A percentile compares a stretch with the other conserved stretches of the same genome.
These are phyloP conservation scores for Castanopsis chinensis DNA, from an alignment of 306 rosid species.

Conservation along the genomic window DNA sequence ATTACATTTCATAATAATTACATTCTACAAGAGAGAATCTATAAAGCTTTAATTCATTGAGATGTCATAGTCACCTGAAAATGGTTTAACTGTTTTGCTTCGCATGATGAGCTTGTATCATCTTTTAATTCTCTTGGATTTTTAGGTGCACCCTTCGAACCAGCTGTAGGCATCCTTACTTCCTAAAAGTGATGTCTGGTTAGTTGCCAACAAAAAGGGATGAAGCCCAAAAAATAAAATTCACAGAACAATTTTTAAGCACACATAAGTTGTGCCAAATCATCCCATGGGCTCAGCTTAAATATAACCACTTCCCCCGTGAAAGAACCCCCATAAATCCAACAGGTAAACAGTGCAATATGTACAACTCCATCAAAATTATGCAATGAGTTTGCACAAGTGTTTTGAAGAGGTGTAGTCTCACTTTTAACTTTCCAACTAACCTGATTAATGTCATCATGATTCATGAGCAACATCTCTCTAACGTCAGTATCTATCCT, in stretches of 20 bases:
- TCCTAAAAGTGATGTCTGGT: constrained; percentile 42
- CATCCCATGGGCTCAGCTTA: background rate
- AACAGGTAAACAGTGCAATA: background rate
- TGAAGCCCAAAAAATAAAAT: background rate
- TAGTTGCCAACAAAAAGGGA: constrained; percentile 3
- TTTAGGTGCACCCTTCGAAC: constrained; percentile 75
- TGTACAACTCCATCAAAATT: background rate
- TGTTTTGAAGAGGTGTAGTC: too few species aligned
- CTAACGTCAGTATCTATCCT: too few species aligned
- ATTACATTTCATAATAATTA: too few species aligned
- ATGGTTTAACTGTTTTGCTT: constrained; percentile 67
- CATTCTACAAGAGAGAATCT: too few species aligned
- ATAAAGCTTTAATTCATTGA: background rate
- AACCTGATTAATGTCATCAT: too few species aligned
- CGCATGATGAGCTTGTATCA: constrained; percentile 70
- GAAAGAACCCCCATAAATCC: background rate
- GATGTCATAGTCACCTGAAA: background rate
- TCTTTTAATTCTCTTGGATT: constrained; percentile 80
- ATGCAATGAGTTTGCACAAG: background rate
- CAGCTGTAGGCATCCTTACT: constrained; percentile 97
- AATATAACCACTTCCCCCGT: background rate
- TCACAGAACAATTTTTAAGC: background rate
- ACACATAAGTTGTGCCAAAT: background rate
- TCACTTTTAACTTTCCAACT: too few species aligned
- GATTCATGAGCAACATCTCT: too few species aligned